These are phyloP conservation scores for Suhomyces choctaworum DNA, from an alignment of 1,139 yeast species.

Conservation along the genomic window DNA sequence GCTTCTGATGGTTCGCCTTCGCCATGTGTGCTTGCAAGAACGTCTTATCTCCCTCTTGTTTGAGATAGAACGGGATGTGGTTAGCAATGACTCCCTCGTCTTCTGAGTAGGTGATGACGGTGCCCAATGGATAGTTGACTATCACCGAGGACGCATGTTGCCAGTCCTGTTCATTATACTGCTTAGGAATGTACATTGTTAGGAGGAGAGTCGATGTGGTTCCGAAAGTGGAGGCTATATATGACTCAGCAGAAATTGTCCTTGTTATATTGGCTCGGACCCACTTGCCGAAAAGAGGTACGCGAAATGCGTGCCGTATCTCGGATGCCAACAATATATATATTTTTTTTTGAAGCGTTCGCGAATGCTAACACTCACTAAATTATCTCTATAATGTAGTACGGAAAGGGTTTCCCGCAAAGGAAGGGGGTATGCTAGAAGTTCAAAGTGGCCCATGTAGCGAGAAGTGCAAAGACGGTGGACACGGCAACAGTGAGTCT, in stretches of 20 bases:
- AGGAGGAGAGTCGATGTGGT: no score
- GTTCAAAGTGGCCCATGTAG: conserved; percentile 35
- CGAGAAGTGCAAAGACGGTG: conserved; percentile 32
- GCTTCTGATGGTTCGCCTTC: conserved; percentile 52
- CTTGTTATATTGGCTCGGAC: no score
- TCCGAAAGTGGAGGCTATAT: no score
- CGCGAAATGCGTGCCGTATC: no score
- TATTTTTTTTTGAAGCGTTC: no score
- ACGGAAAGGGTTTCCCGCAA: neutral
- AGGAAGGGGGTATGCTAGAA: conserved; percentile 1
- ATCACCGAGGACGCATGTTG: conserved; percentile 45
- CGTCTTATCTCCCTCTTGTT: conserved; percentile 33
- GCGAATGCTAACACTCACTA: no score
- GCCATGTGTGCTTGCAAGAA: conserved; percentile 60
- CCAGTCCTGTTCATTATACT: conserved; percentile 34
- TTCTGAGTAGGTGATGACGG: conserved; percentile 45
- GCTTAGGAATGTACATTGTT: conserved; percentile 18
- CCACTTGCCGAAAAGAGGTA: no score
- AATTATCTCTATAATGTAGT: no score
- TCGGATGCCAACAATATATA: no score
- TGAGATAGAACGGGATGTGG: conserved; percentile 57
- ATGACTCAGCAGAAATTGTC: no score
- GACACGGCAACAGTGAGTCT: conserved; percentile 26
- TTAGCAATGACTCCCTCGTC: conserved; percentile 49
- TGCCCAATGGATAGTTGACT: conserved; percentile 51